A percentile compares a stretch with the other conserved stretches of the same genome.
These are phyloP conservation scores for Kalmusia sp. DNA, from an alignment of 2,329 filamentous ascomycete species.

Conservation along the genomic window DNA sequence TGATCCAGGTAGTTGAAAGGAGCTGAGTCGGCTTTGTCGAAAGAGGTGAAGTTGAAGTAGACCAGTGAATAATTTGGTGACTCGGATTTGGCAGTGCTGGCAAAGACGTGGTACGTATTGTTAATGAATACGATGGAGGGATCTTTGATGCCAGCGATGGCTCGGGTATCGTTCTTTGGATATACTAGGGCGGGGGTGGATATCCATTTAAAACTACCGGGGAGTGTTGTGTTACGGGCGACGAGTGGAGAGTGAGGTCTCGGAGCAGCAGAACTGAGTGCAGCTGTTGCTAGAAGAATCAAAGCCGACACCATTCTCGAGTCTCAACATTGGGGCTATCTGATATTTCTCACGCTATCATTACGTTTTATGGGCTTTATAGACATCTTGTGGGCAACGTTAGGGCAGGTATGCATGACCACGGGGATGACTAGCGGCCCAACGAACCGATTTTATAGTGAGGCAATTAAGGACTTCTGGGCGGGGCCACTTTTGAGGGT, in stretches of 20 bases:
- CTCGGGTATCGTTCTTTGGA: conserved; percentile 36
- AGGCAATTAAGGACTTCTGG: not conserved
- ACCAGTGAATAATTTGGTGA: conserved; percentile 47
- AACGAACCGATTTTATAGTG: not conserved
- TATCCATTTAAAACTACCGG: conserved; percentile 39
- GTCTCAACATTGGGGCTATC: not conserved
- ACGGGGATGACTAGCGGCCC: not conserved
- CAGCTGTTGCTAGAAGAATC: not conserved
- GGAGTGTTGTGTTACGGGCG: conserved; percentile 16
- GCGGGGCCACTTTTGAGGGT: not conserved
- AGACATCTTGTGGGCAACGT: not conserved
- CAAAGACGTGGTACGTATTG: conserved; percentile 51
- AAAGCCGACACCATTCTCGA: not conserved
- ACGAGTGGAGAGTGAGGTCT: not conserved
- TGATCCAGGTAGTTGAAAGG: conserved; percentile 50
- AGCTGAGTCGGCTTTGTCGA: conserved; percentile 38
- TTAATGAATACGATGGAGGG: conserved; percentile 48
- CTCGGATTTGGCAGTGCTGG: conserved; percentile 43
- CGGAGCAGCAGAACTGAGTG: not conserved
- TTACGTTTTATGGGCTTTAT: not conserved
- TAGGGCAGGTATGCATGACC: not conserved
- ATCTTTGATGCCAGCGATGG: conserved; percentile 42
- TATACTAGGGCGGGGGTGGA: conserved; percentile 34
- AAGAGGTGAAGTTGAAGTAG: conserved; percentile 52
- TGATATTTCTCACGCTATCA: not conserved